A percentile compares a stretch with the other conserved stretches of the same genome.
These are phyloP conservation scores for Fusarium sacchari DNA, from an alignment of 2,329 filamentous ascomycete genomes.

Conservation along the genomic window DNA sequence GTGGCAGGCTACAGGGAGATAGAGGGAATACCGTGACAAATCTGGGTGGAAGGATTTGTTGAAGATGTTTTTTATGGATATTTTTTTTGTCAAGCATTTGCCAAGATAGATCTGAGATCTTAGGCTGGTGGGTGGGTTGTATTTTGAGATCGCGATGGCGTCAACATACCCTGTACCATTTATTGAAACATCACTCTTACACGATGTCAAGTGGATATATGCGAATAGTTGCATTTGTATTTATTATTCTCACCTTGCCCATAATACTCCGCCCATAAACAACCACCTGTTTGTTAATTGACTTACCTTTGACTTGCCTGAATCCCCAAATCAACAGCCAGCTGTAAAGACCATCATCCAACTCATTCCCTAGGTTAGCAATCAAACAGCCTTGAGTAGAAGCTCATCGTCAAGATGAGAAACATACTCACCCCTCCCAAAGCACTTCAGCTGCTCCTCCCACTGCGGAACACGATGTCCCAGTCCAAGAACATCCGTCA, in stretches of 20 bases:
- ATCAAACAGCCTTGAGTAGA: not conserved
- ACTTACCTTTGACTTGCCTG: not conserved
- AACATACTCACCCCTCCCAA: slow-evolving; percentile 13
- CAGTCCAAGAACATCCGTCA: slow-evolving; percentile 16
- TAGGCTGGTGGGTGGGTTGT: not conserved
- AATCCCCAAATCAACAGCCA: not conserved
- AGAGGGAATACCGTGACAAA: too few relatives aligned
- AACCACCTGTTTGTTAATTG: not conserved
- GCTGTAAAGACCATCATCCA: fast-evolving
- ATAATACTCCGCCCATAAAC: fast-evolving
- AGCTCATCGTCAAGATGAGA: slow-evolving; percentile 19
- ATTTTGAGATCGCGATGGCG: not conserved
- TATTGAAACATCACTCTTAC: fast-evolving
- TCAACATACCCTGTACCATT: not conserved
- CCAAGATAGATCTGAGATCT: not conserved
- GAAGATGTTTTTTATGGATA: not conserved
- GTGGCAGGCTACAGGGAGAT: too few relatives aligned
- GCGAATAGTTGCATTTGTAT: not conserved
- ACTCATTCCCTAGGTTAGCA: fast-evolving
- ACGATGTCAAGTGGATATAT: too few relatives aligned
- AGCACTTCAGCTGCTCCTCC: slow-evolving; percentile 29
- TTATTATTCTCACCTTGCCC: fast-evolving
- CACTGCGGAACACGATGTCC: slow-evolving; percentile 31
- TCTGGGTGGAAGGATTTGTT: not conserved
- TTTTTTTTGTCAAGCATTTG: not conserved